Conservation (phyloP, 2,329 filamentous ascomycete genomes). For the Hymenoscyphus scutula region DNA sequence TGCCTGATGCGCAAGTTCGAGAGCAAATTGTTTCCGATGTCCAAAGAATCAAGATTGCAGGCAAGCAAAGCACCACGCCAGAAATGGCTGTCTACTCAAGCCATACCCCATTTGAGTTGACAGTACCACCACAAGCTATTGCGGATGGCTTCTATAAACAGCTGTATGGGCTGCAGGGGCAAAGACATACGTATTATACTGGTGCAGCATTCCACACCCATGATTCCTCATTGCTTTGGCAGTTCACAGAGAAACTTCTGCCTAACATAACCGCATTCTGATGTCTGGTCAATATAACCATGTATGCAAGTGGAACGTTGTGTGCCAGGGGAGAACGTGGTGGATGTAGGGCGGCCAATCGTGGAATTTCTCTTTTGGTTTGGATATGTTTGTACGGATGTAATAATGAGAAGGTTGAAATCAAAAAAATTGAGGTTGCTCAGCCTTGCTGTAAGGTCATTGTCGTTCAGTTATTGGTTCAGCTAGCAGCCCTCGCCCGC, state of each 20-base stretch:
- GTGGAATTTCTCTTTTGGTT: constrained; percentile 6
- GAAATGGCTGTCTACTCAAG: constrained; percentile 19
- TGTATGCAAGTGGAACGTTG: constrained; percentile 11
- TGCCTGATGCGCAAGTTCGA: constrained; percentile 20
- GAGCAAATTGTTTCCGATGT: constrained; percentile 19
- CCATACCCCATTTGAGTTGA: constrained; percentile 27
- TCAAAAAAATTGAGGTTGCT: constrained; percentile 2
- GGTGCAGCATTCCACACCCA: constrained; percentile 41
- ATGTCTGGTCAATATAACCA: background rate
- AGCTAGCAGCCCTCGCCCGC: constrained; percentile 3
- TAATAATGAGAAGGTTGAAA: constrained; percentile 5
- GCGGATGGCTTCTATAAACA: constrained; percentile 42
- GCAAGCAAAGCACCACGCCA: constrained; percentile 7
- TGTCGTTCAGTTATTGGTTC: constrained; percentile 7
- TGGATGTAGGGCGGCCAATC: constrained; percentile 15
- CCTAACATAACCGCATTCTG: constrained; percentile 18
- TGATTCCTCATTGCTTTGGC: constrained; percentile 35
- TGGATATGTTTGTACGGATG: background rate
- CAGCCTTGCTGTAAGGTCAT: constrained; percentile 9
- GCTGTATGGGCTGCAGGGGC: constrained; percentile 44
- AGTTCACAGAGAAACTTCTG: constrained; percentile 32
- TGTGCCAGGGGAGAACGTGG: constrained; percentile 12
- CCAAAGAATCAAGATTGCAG: constrained; percentile 11
- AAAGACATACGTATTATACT: constrained; percentile 45
- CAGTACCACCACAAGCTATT: constrained; percentile 37